Percentiles rank a stretch among this genome's conserved stretches.
phyloP scores from a whole-genome alignment of 139 green algal species.

The Penium margaritaceum region DNA sequence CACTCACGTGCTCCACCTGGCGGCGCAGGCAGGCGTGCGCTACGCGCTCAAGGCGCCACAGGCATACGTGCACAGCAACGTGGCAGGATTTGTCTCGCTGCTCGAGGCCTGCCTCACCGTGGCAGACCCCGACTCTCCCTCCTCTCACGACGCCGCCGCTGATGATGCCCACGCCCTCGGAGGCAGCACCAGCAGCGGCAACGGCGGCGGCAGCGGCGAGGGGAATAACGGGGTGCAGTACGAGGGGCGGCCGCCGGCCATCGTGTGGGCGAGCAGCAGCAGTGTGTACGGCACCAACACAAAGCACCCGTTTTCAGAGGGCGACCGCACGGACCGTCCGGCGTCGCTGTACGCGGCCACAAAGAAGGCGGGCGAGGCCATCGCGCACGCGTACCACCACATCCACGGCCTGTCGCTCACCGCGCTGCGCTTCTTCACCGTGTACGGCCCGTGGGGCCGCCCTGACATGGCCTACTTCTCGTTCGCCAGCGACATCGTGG shows the following conservation, averaged over 20 bases:
- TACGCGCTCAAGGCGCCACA: constrained; percentile 62
- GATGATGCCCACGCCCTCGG: no score
- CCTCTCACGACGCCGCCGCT: no score
- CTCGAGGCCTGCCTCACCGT: constrained; percentile 56
- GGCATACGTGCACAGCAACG: constrained; percentile 63
- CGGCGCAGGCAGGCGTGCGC: constrained; percentile 68
- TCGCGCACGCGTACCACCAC: constrained; percentile 68
- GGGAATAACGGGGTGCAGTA: no score
- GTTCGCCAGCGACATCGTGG: constrained; percentile 61
- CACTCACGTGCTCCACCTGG: constrained; percentile 70
- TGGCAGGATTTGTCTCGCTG: constrained; percentile 57
- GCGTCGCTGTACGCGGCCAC: constrained; percentile 71
- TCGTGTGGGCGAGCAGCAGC: constrained; percentile 66
- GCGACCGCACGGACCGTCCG: constrained; percentile 56
- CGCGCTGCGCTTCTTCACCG: constrained; percentile 72
- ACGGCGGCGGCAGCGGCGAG: no score
- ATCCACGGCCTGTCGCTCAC: constrained; percentile 65
- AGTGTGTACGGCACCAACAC: constrained; percentile 68
- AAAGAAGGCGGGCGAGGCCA: constrained; percentile 59
- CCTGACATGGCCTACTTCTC: constrained; percentile 75
- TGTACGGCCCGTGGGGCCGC: constrained; percentile 68
- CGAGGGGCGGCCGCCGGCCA: no score
- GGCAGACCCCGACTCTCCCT: no score
- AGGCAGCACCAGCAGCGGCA: no score
- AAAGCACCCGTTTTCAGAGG: constrained; percentile 61